phyloP scores from a whole-genome alignment of 2,329 filamentous ascomycete genomes.

The Trichoderma sp. region DNA sequence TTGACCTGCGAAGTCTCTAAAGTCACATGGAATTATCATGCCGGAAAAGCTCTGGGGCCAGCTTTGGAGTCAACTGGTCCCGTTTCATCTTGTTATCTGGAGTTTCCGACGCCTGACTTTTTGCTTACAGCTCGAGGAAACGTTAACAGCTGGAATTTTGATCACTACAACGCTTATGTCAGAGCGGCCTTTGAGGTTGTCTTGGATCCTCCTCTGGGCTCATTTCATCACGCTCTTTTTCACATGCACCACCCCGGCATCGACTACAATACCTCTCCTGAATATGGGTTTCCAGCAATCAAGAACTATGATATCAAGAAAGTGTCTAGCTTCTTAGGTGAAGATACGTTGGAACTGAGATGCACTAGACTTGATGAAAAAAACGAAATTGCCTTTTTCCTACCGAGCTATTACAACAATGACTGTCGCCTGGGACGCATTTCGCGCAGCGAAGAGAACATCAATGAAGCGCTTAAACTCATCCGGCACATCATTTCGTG shows the following conservation, averaged over 20 bases:
- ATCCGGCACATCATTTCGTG: conserved; percentile 1
- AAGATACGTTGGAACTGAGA: background rate
- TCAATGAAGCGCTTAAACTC: background rate
- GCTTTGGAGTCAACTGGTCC: background rate
- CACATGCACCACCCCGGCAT: conserved; percentile 10
- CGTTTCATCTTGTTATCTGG: conserved; percentile 18
- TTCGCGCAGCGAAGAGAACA: background rate
- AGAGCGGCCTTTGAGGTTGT: conserved; percentile 37
- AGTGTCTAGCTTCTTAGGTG: background rate
- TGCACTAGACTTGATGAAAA: background rate
- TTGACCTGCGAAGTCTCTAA: conserved; percentile 31
- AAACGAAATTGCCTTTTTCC: conserved; percentile 7
- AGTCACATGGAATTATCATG: background rate
- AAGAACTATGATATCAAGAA: background rate
- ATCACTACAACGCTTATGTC: conserved; percentile 37
- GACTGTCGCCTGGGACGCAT: too few species aligned
- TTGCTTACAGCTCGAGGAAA: background rate
- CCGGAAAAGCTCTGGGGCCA: background rate
- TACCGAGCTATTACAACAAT: conserved; percentile 23
- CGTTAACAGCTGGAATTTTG: conserved; percentile 32
- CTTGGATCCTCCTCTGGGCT: conserved; percentile 26
- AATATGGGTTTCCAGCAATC: conserved; percentile 1
- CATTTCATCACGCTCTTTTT: conserved; percentile 30
- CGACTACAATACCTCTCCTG: background rate
- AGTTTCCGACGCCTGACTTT: background rate